phyloP scores from a whole-genome alignment of 2,329 filamentous ascomycete genomes.

The Raffaelea ambrosiae region DNA sequence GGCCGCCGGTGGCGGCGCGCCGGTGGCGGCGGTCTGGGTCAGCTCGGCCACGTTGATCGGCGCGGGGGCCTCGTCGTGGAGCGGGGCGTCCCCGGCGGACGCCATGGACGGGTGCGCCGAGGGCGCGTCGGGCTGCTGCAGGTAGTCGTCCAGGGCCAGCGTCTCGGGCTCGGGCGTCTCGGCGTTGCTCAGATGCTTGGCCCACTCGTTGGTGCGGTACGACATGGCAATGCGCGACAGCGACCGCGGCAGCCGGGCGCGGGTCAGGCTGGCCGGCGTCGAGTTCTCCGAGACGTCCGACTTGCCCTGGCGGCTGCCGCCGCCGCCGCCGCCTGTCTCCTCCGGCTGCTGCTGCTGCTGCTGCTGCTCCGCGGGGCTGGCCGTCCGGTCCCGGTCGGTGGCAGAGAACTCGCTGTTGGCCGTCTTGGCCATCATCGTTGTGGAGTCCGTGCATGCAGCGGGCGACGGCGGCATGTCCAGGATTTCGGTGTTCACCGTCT shows the following conservation, averaged over 20 bases:
- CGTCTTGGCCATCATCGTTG: slow-evolving; percentile 4
- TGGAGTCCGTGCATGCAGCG: slow-evolving; percentile 14
- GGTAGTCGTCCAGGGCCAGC: slow-evolving; percentile 36
- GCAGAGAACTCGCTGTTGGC: not conserved
- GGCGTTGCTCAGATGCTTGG: slow-evolving; percentile 74
- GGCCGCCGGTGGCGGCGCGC: slow-evolving; percentile 30
- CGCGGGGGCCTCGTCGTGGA: slow-evolving; percentile 39
- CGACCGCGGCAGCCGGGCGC: slow-evolving; percentile 57
- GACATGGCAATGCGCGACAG: slow-evolving; percentile 70
- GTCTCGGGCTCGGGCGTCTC: slow-evolving; percentile 62
- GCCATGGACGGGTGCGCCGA: not conserved
- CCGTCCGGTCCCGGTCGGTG: not conserved
- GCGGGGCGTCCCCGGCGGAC: slow-evolving; percentile 2
- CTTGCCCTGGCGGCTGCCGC: slow-evolving; percentile 7
- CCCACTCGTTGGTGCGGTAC: slow-evolving; percentile 93
- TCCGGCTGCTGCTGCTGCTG: slow-evolving; percentile 2
- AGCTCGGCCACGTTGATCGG: slow-evolving; percentile 58
- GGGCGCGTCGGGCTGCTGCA: not conserved
- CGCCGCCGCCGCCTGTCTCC: slow-evolving; percentile 12
- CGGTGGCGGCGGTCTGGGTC: slow-evolving; percentile 52
- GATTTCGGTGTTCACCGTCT: slow-evolving; percentile 21
- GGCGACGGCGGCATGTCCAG: slow-evolving; percentile 12
- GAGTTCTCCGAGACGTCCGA: slow-evolving; percentile 31
- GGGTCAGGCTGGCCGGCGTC: slow-evolving; percentile 41
- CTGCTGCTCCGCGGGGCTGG: not conserved